Evolutionary conservation across 2,329 filamentous ascomycete genomes (phyloP), one percentile per base, ranked within the genome.

Genomic region (Cytospora piceicola): DNA sequence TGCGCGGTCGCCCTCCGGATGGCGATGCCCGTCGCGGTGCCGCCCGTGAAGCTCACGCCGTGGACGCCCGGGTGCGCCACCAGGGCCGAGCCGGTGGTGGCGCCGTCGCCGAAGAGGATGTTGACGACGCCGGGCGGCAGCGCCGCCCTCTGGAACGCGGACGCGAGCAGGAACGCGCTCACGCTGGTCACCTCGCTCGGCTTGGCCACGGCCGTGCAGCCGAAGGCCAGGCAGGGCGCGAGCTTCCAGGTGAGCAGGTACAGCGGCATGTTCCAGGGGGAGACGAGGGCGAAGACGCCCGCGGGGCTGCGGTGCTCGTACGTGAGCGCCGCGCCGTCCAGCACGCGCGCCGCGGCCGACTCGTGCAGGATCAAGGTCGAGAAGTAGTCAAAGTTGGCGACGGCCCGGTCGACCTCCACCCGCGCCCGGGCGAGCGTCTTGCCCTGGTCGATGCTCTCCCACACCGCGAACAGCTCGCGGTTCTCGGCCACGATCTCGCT

Each of bases 221-320:
- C 75, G 64, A 76, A 76, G n/a, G 75, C 75, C 0, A 77, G 68
- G 52, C 74, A 76, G 2, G 75, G 75, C 0, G 75, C 75, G 51
- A 77, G 73, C 61, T 77, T 76, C 75, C 75, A 76, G 1, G 75
- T 77, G 12, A 77, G 69, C 3, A 76, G 71, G 60, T 76, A 76
- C 3, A 77, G 63, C 2, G 75, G 75, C 74, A 76, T 76, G 65
- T 77, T 77, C 75, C 75, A 77, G 0, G 75, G 75, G 11, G 74
- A 75, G 57, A 77, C 73, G 29, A 76, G 67, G 1, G 73, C 75
- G 53, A 76, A 76, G 9, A 76, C 75, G 11, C 75, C 75, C 1
- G 71, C 71, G 1, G 75, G 74, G 8, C 73, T 75, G 58, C 75
- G 73, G 64, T 76, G 74, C 57, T 76, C 75, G 52, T 76, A 76